phyloP scores from a whole-genome alignment of 78 protist genomes.

The Chrysochromulina parva region DNA sequence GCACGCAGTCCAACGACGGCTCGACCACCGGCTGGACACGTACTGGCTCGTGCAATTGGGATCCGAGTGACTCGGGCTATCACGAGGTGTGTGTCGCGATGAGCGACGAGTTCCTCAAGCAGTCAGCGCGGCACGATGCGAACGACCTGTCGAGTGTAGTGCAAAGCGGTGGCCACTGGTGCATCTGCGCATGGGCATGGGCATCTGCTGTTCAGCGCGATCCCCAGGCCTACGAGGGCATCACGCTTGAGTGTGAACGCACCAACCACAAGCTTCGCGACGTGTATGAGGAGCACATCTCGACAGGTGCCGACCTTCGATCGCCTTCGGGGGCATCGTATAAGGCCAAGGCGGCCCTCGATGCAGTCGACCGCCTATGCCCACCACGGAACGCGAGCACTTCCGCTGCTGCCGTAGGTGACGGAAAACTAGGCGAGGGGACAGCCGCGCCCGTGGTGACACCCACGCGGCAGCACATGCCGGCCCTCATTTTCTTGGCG shows the following conservation, averaged over 20 bases:
- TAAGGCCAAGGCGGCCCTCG: neutral
- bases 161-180: neutral
- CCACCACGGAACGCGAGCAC: no score
- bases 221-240: neutral
- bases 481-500: no score
- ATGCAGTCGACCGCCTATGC: neutral
- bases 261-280: neutral
- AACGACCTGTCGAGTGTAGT: neutral
- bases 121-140: neutral
- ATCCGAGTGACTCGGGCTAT: neutral
- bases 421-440: no score
- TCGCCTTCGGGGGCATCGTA: neutral
- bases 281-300: neutral
- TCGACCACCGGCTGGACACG: neutral
- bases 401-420: no score
- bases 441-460: no score
- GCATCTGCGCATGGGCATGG: neutral
- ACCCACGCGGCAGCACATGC: no score
- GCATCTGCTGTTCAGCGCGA: neutral
- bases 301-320: neutral
- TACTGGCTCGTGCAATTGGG: neutral
- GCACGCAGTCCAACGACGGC: neutral
- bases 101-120: neutral
- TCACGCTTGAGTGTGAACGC: neutral
- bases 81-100: neutral